phyloP scores from a whole-genome alignment of 2,329 filamentous ascomycete genomes.

The Botrytis sinoallii region DNA sequence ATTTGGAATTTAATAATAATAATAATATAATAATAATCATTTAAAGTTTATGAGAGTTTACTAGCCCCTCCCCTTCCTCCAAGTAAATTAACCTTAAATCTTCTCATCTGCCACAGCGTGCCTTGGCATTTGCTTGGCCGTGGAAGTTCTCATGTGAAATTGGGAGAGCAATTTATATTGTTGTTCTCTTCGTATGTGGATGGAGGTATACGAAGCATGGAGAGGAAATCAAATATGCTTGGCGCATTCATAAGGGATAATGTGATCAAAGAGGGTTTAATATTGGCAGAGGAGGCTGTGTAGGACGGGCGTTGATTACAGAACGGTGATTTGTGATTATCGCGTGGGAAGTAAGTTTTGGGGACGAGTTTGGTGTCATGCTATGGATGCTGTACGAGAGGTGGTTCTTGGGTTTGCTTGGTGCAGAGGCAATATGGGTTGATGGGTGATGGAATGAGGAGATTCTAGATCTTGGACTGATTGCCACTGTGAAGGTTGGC shows the following conservation, averaged over 20 bases:
- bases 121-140: not conserved
- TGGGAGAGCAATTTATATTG: not conserved
- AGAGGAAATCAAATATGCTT: not conserved
- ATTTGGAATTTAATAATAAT: not conserved
- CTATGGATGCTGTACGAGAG: not conserved
- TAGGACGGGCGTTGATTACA: not conserved
- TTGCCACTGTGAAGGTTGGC: not conserved
- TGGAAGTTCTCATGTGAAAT: not conserved
- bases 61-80: conserved; percentile 5
- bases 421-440: not conserved
- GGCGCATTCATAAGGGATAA: not conserved
- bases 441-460: not conserved
- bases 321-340: not conserved
- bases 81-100: conserved; percentile 14
- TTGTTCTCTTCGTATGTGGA: not conserved
- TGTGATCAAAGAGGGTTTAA: not conserved
- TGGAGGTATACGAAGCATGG: no score
- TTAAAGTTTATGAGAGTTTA: not conserved
- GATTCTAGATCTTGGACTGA: not conserved
- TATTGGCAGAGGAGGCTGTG: conserved; percentile 7
- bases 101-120: conserved; percentile 10
- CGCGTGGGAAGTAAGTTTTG: not conserved
- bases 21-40: no score
- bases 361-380: not conserved
- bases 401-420: not conserved